Percentiles rank a stretch among this genome's conserved stretches.
Conservation (phyloP, 177 flowering plant genomes). For the Vitis hybrid region DNA sequence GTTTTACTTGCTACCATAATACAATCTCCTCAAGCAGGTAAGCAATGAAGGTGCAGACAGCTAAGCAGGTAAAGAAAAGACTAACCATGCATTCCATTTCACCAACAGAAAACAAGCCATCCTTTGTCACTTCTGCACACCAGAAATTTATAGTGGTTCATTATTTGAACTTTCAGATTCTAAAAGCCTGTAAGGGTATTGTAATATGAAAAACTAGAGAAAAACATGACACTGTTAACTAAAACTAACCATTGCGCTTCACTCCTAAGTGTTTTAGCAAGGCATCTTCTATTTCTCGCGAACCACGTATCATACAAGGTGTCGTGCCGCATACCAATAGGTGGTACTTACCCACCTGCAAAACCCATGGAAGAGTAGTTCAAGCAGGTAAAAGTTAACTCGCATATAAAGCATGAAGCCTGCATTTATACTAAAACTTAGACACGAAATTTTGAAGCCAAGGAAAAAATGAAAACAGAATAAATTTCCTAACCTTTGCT, state of each 20-base stretch:
- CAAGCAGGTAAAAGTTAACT: neutral
- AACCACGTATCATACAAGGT: constrained; percentile 99
- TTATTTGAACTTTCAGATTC: neutral
- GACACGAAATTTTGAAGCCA: no score
- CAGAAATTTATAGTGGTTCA: neutral
- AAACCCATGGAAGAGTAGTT: constrained; percentile 6
- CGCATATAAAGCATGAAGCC: no score
- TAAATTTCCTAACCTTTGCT: constrained; percentile 50
- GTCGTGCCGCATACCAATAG: constrained; percentile 97
- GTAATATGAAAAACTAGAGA: neutral
- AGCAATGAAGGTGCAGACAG: neutral
- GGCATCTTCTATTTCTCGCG: constrained; percentile 90
- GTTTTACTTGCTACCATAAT: no score
- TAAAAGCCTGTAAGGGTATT: neutral
- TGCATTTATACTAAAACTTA: no score
- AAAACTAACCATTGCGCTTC: constrained; percentile 83
- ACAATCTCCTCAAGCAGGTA: neutral
- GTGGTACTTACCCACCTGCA: constrained; percentile 95
- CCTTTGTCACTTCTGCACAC: constrained; percentile 94
- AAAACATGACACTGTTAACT: neutral
- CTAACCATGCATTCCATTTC: constrained; percentile 99
- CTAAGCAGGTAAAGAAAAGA: neutral
- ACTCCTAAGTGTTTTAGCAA: constrained; percentile 93
- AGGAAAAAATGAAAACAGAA: neutral
- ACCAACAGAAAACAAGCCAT: constrained; percentile 97